Evolutionary conservation across 1,139 yeast genomes (phyloP).

Genomic region (Meyerozyma guilliermondii): DNA sequence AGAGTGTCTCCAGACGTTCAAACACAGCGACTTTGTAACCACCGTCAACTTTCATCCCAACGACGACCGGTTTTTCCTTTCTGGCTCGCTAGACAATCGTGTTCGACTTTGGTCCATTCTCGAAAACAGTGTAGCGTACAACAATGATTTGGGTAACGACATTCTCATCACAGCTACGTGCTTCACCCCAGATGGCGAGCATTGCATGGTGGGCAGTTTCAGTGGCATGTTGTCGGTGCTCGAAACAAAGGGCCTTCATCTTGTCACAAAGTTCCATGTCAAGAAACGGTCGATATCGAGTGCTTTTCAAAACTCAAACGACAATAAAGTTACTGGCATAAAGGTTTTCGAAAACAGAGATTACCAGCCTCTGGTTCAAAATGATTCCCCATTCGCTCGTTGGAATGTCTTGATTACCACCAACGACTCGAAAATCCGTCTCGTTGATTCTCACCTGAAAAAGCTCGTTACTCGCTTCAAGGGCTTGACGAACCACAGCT

Average conservation of each 20-base stretch:
- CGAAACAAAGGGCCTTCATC: conserved; percentile 61
- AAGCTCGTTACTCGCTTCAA: conserved; percentile 63
- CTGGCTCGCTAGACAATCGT: conserved; percentile 77
- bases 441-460: conserved; percentile 54
- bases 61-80: conserved; percentile 83
- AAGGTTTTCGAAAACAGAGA: conserved; percentile 22
- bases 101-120: conserved; percentile 83
- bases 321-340: conserved; percentile 40
- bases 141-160: conserved; percentile 42
- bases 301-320: conserved; percentile 24
- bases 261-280: conserved; percentile 51
- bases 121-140: conserved; percentile 42
- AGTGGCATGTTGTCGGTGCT: conserved; percentile 64
- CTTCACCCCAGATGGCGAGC: conserved; percentile 65
- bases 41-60: conserved; percentile 76
- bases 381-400: conserved; percentile 13
- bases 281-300: conserved; percentile 24
- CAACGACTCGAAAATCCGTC: conserved; percentile 74
- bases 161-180: conserved; percentile 66
- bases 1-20: conserved; percentile 59
- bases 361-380: conserved; percentile 7
- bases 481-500: conserved; percentile 66
- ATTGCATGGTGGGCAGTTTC: conserved; percentile 74
- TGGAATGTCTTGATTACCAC: conserved; percentile 57
- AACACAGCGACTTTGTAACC: conserved; percentile 79